Conservation (phyloP, 2,329 filamentous ascomycete species). For the Beauveria australis region DNA sequence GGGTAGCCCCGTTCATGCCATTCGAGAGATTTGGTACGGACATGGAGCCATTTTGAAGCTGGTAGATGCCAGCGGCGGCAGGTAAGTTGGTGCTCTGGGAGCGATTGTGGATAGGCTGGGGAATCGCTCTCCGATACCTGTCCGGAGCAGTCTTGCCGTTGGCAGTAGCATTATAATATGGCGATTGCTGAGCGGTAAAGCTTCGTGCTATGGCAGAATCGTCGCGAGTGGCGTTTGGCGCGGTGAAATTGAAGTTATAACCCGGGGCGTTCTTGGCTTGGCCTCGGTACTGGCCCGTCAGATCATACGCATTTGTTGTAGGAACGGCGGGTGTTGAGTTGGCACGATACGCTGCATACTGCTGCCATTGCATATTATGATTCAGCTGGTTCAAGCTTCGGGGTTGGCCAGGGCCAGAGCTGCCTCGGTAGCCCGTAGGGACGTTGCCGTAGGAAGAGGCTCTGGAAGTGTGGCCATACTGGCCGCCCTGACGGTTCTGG, state of each 20-base stretch:
- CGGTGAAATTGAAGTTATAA: slow-evolving; percentile 27
- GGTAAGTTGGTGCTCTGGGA: slow-evolving; percentile 29
- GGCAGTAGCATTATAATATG: slow-evolving; percentile 33
- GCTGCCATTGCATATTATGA: slow-evolving; percentile 44
- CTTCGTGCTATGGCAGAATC: slow-evolving; percentile 41
- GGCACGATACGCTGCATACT: slow-evolving; percentile 39
- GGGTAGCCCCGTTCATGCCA: slow-evolving; percentile 39
- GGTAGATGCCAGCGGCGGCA: slow-evolving; percentile 19
- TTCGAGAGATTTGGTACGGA: slow-evolving; percentile 40
- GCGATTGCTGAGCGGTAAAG: slow-evolving; percentile 34
- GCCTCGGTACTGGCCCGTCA: slow-evolving; percentile 19
- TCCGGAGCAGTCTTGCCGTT: slow-evolving; percentile 53
- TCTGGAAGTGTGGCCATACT: slow-evolving; percentile 32
- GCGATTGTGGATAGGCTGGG: slow-evolving; percentile 30
- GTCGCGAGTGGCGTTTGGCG: slow-evolving; percentile 40
- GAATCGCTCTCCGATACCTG: slow-evolving; percentile 65
- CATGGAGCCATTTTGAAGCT: slow-evolving; percentile 24
- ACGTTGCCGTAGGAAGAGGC: slow-evolving; percentile 20
- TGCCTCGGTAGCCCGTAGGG: slow-evolving; percentile 45
- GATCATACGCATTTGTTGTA: slow-evolving; percentile 21
- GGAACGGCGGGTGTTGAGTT: slow-evolving; percentile 37
- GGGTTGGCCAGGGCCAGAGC: slow-evolving; percentile 57
- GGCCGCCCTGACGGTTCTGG: slow-evolving; percentile 42
- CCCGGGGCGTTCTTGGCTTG: slow-evolving; percentile 31
- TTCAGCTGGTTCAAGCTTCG: slow-evolving; percentile 68